A percentile compares a stretch with the other conserved stretches of the same genome.
Conservation (phyloP, 129 eudicot species). For the Smallanthus sonchifolius region DNA sequence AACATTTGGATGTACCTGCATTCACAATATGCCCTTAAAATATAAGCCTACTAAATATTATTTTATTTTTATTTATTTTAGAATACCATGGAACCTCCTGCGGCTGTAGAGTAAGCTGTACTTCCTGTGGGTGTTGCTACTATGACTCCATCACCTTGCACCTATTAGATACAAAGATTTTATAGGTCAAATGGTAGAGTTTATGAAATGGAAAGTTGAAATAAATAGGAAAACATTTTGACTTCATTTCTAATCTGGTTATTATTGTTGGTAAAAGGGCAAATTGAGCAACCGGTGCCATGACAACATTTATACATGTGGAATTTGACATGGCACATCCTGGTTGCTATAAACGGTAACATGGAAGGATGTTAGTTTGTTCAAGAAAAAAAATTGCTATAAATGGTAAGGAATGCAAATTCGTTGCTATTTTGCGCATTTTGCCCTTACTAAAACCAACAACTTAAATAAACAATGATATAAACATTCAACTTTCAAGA, state of each 20-base stretch:
- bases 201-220: neutral
- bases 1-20: constrained; percentile 99
- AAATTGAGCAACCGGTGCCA: neutral
- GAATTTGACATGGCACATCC: too few relatives aligned
- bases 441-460: neutral
- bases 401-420: neutral
- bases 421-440: neutral
- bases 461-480: neutral
- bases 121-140: constrained; percentile 99
- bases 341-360: neutral
- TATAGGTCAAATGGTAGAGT: neutral
- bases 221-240: neutral
- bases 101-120: constrained; percentile 99
- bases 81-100: constrained; percentile 99
- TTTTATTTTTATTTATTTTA: neutral
- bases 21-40: neutral
- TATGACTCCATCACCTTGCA: constrained; percentile 98
- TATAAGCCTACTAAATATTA: neutral
- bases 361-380: neutral
- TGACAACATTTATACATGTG: neutral
- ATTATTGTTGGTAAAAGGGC: neutral
- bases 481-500: neutral
- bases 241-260: neutral
- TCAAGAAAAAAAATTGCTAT: neutral
- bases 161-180: constrained; percentile 36